phyloP scores from a whole-genome alignment of 2,329 filamentous ascomycete genomes.

The Celoporthe dispersa region DNA sequence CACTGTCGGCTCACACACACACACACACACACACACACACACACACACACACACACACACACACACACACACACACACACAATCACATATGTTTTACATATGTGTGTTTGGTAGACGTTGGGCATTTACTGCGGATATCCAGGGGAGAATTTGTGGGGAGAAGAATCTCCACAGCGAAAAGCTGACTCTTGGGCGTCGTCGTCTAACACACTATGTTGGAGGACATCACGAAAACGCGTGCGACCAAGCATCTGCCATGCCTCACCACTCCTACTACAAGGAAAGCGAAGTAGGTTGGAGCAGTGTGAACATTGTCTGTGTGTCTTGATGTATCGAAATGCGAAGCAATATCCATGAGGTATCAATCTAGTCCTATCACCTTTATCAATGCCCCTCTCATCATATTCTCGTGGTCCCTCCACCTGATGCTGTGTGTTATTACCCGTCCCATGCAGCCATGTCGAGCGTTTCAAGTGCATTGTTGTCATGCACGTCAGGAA shows the following conservation, averaged over 20 bases:
- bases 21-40: no score
- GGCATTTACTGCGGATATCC: not conserved
- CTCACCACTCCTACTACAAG: not conserved
- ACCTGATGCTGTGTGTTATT: not conserved
- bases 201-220: not conserved
- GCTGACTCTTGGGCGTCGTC: not conserved
- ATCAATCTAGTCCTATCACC: not conserved
- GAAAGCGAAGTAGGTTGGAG: not conserved
- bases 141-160: not conserved
- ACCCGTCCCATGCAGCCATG: not conserved
- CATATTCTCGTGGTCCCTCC: not conserved
- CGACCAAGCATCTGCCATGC: not conserved
- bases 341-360: not conserved
- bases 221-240: not conserved
- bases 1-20: not conserved
- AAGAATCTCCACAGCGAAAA: not conserved
- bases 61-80: no score
- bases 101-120: not conserved
- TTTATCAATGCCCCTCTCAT: not conserved
- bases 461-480: not conserved
- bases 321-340: not conserved
- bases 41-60: no score
- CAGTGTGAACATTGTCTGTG: not conserved
- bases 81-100: not conserved
- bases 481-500: not conserved